phyloP scores from a whole-genome alignment of 768 basidiomycete genomes.

The Suillus luteus region DNA sequence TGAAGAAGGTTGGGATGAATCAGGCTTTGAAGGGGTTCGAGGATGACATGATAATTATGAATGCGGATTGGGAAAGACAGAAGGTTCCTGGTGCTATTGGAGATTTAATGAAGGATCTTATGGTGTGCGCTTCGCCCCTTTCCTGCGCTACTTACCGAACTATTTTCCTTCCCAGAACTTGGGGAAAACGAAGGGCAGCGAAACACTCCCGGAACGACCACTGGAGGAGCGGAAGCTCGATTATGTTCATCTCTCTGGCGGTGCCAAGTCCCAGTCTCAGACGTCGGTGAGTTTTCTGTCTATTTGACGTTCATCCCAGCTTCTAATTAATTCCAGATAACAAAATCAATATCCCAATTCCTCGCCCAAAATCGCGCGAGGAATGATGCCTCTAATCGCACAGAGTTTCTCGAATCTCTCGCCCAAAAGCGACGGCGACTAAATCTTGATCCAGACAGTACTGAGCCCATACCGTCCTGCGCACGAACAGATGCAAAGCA shows the following conservation, averaged over 20 bases:
- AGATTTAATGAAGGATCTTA: constrained; percentile 50
- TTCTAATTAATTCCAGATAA: constrained; percentile 47
- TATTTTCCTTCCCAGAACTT: constrained; percentile 24
- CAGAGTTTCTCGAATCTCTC: constrained; percentile 67
- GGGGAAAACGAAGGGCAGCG: constrained; percentile 33
- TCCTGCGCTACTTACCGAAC: background rate
- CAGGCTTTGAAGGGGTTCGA: constrained; percentile 67
- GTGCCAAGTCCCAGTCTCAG: constrained; percentile 51
- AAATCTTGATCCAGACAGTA: constrained; percentile 35
- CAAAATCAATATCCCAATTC: constrained; percentile 69
- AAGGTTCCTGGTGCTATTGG: constrained; percentile 57
- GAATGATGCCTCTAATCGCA: constrained; percentile 75
- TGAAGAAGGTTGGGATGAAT: constrained; percentile 53
- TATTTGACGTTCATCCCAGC: background rate
- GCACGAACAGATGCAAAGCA: constrained; percentile 74
- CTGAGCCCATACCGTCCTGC: constrained; percentile 52
- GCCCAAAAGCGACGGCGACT: constrained; percentile 54
- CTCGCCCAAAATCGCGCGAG: constrained; percentile 70
- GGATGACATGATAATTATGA: constrained; percentile 72
- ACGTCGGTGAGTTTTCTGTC: constrained; percentile 51
- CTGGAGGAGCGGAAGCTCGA: constrained; percentile 73
- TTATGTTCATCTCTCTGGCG: constrained; percentile 54
- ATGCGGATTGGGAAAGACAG: constrained; percentile 60
- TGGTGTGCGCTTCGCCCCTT: constrained; percentile 39
- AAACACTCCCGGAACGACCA: constrained; percentile 32